phyloP scores from a whole-genome alignment of 1,284 basidiomycete species.

The Ustilago nuda region DNA sequence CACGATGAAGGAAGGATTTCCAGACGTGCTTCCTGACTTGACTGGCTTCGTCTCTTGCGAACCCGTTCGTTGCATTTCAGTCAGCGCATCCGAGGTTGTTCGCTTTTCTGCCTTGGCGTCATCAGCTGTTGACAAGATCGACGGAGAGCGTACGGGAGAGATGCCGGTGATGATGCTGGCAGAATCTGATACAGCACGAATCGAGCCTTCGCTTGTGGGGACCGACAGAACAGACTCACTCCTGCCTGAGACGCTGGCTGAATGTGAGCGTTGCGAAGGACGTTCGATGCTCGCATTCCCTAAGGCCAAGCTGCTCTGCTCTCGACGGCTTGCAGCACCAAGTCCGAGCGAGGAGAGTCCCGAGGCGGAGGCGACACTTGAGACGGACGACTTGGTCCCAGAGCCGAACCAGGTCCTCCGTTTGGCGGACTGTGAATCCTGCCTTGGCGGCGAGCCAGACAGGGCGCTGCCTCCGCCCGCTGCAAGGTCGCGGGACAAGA shows the following conservation, averaged over 20 bases:
- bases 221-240: slow-evolving; percentile 18
- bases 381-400: slow-evolving; percentile 25
- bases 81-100: not conserved
- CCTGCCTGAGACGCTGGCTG: slow-evolving; percentile 23
- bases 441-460: slow-evolving; percentile 38
- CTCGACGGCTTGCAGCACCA: slow-evolving; percentile 25
- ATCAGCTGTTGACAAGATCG: slow-evolving; percentile 1
- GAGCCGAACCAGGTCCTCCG: slow-evolving; percentile 52
- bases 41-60: slow-evolving; percentile 10
- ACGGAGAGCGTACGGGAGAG: slow-evolving; percentile 1
- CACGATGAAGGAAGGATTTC: slow-evolving; percentile 28
- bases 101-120: not conserved
- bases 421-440: slow-evolving; percentile 33
- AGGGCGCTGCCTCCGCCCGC: slow-evolving; percentile 34
- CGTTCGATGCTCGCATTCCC: slow-evolving; percentile 59
- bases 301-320: slow-evolving; percentile 60
- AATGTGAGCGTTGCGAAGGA: slow-evolving; percentile 33
- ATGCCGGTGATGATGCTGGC: slow-evolving; percentile 3
- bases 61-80: not conserved
- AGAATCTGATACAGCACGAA: slow-evolving; percentile 29
- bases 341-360: slow-evolving; percentile 39
- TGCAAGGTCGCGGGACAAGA: slow-evolving; percentile 45
- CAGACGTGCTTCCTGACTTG: not conserved
- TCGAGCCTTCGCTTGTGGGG: slow-evolving; percentile 5
- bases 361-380: slow-evolving; percentile 31